Evolutionary conservation across 306 rosid genomes (phyloP), one percentile per base, ranked within the genome.

Genomic region (Nissolia schottii): DNA sequence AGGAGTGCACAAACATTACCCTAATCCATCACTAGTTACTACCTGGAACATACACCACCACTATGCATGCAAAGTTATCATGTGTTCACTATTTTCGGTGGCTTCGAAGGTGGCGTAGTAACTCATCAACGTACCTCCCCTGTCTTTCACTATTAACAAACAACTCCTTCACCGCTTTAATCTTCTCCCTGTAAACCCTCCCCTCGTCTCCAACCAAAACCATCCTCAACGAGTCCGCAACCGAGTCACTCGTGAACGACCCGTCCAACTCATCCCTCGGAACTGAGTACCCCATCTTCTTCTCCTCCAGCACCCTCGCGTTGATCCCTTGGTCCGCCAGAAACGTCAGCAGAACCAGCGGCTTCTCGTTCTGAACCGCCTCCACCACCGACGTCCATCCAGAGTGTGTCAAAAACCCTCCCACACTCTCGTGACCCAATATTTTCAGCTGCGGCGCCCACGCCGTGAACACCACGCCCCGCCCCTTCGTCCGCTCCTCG

Each of bases 371-470:
- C 32, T 63, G 82, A 55, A 78, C 34, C 0, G 82, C 82, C 22
- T 78, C 82, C 20, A 78, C 82, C 32, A 78, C 82, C 0, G 82
- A 78, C 32, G 82, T 74, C 89, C 89, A 87, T 7, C 91, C 91
- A 0, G 79, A 78, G 51, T 87, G 91, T 41, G 77, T 74, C 79
- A 87, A 28, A 41, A 76, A 84, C 15, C 77, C 87, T 0, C 91
- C 87, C 0, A 87, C 60, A 0, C 82, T 68, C 1, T 34, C 35
- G 16, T 87, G 85, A 0, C 70, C 80, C 45, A 87, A 13, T 1
- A 87, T 82, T 56, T 80, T 82, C 14, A 82, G 1, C 35, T 87
- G 87, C 0, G 86, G 86, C 0, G 70, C 89, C 86, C 89, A 87
- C 1, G 3, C 34, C 1, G 57, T 77, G 11, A 84, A 87, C 46